Conservation (phyloP, 2,329 filamentous ascomycete species). For the Alternaria burnsii region DNA sequence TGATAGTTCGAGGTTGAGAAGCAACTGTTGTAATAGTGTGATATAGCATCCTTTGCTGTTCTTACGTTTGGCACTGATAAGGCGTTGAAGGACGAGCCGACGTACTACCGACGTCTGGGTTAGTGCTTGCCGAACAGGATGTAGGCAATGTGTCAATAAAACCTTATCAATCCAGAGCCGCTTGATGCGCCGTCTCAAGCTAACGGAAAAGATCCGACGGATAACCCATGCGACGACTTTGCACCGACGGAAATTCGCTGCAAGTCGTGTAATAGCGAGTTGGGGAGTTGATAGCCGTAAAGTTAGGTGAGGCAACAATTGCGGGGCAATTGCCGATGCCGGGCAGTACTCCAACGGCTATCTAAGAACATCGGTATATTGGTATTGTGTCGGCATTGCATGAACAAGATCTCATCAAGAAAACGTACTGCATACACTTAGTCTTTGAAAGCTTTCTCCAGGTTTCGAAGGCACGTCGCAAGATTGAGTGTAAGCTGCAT, state of each 20-base stretch:
- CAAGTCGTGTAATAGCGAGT: not conserved
- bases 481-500: not conserved
- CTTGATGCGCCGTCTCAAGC: not conserved
- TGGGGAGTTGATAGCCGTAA: not conserved
- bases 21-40: too few relatives aligned
- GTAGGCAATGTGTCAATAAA: not conserved
- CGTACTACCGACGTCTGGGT: not conserved
- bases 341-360: not conserved
- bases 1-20: not conserved
- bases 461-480: not conserved
- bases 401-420: not conserved
- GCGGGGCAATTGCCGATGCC: conserved; percentile 10
- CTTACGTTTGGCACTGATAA: not conserved
- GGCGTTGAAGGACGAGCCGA: not conserved
- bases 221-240: not conserved
- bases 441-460: too few relatives aligned
- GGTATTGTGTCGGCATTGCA: not conserved
- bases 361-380: not conserved
- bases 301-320: not conserved
- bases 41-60: too few relatives aligned
- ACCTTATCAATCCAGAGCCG: not conserved
- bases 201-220: not conserved
- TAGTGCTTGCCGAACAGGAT: not conserved
- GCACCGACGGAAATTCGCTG: not conserved
- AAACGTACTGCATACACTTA: not conserved